phyloP scores from a whole-genome alignment of 1,139 yeast genomes.

The Yarrowia galli region DNA sequence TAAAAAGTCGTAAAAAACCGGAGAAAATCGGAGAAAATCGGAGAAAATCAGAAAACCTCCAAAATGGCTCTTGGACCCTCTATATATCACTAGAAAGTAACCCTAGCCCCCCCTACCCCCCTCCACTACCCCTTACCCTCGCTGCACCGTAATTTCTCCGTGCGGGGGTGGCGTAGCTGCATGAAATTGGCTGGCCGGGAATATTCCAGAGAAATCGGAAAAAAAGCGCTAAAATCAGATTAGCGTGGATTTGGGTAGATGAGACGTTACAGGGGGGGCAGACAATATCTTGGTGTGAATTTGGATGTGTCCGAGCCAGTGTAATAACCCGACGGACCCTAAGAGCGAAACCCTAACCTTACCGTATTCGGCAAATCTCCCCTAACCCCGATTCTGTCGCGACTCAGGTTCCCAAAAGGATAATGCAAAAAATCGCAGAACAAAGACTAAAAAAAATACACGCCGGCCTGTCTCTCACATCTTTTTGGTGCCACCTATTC shows the following conservation, averaged over 20 bases:
- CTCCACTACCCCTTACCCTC: no score
- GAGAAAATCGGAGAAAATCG: background rate
- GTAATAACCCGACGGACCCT: no score
- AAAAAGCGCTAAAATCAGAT: background rate
- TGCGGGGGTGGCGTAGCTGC: conserved; percentile 23
- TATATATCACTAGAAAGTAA: no score
- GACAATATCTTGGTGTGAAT: no score
- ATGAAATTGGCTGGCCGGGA: background rate
- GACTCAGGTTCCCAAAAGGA: conserved; percentile 31
- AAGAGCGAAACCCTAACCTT: conserved; percentile 23
- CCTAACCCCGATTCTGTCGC: conserved; percentile 27
- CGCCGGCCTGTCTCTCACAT: background rate
- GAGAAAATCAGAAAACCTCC: background rate
- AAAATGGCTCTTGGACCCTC: no score
- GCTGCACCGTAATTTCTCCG: conserved; percentile 18
- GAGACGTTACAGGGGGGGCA: no score
- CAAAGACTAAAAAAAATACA: conserved; percentile 35
- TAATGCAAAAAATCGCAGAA: conserved; percentile 14
- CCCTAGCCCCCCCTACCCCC: no score
- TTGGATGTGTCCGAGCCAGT: no score
- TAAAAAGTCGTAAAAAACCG: background rate
- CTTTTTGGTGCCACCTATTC: background rate
- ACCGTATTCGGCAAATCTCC: conserved; percentile 18
- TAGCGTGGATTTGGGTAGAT: no score
- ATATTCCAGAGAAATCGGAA: background rate